Base-by-base conservation (phyloP, 192 early-diverging fungal species). In the Coemansia sp. region DNA sequence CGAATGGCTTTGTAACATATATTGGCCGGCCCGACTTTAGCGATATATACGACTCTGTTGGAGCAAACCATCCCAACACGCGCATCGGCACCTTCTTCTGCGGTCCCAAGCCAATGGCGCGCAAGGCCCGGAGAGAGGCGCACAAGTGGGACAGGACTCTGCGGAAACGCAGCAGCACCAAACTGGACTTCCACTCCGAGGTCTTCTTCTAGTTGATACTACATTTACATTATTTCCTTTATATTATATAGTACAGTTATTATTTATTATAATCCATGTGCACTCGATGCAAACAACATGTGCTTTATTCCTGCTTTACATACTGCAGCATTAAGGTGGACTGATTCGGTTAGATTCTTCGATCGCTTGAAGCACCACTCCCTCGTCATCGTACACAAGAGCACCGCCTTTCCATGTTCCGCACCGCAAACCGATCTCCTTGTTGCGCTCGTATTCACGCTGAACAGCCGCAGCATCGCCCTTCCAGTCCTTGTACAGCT, bases 81-180 rank as follows among this genome's bases (percentile, higher is more conserved):
- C 80, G 87, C 39, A 72, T 92, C n/a, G 91, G 90, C 7, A 84
- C 90, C 7, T 90, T 93, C 46, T 89, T 88, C 55, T 91, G 90
- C 45, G 90, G 91, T 1, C 90, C 88, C 9, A 89, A 87, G 50
- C 80, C 82, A 3, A 61, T 93, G 45, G 71, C 64, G 22, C 69
- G 77, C 29, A 65, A 65, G 7, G 58, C 90, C 7, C 80, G 87
- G 50, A 79, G 41, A 43, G 27, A 37, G 25, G 50, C 63, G 14
- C 70, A 47, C 39, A 58, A 39, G 36, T 72, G 70, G 70, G 62
- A 72, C 32, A 45, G 35, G 10, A 41, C 9, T 5, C 49, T 72
- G 13, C 37, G 42, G 33, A 60, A 49, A 39, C 37, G 45, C 9
- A 44, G 46, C 33, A 39, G 30, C 25, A 58, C 69, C 13, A 53